Conservation (phyloP, 345 rosid species). For the Sonneratia caseolaris region DNA sequence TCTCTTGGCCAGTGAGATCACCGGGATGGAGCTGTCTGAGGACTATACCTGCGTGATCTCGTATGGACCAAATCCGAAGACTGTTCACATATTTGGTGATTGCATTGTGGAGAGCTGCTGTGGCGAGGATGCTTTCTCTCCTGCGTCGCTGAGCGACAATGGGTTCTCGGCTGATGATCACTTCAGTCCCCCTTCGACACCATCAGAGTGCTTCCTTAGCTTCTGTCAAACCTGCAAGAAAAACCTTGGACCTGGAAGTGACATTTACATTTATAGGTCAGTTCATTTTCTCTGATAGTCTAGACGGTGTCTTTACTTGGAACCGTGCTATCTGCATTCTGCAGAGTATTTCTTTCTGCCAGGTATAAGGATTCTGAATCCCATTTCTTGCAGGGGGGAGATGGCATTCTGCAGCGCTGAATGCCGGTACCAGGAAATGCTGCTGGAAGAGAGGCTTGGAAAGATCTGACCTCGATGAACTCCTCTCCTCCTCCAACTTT, state of each 20-base stretch:
- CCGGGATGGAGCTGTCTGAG: conserved; percentile 77
- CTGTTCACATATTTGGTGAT: conserved; percentile 80
- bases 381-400: conserved; percentile 47
- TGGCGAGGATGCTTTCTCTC: conserved; percentile 45
- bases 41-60: conserved; percentile 90
- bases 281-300: conserved; percentile 1
- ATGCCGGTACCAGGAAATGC: conserved; percentile 67
- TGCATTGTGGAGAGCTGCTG: conserved; percentile 65
- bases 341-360: neutral
- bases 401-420: conserved; percentile 89
- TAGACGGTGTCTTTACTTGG: too few species aligned
- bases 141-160: conserved; percentile 21
- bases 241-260: conserved; percentile 66
- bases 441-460: conserved; percentile 27
- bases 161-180: conserved; percentile 18
- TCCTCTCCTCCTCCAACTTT: neutral
- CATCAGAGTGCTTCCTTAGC: conserved; percentile 65
- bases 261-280: conserved; percentile 90
- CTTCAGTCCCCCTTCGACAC: conserved; percentile 11
- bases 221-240: conserved; percentile 68
- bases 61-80: conserved; percentile 80
- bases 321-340: too few species aligned
- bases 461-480: neutral
- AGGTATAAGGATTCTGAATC: neutral
- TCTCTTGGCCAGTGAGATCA: conserved; percentile 5